Conservation (phyloP, 352 stramenopile species). For the Blastocystis sp. region DNA sequence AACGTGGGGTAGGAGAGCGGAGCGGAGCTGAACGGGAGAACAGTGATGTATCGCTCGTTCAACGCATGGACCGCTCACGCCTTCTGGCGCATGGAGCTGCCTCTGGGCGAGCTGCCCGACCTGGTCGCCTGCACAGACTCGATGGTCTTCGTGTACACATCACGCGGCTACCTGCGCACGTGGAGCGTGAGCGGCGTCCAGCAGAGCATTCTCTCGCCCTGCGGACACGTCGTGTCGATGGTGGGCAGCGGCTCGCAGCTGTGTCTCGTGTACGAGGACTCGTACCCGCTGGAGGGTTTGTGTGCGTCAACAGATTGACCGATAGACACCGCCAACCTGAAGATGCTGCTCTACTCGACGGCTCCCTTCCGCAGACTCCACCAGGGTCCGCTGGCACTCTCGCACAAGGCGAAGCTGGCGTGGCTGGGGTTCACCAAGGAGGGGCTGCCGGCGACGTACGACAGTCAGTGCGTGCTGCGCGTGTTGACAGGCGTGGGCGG, state of each 20-base stretch:
- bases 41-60: slow-evolving; percentile 29
- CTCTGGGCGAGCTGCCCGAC: not conserved
- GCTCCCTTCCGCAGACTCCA: not conserved
- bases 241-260: not conserved
- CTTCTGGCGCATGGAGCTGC: not conserved
- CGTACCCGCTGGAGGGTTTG: not conserved
- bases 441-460: not conserved
- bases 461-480: slow-evolving; percentile 4
- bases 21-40: not conserved
- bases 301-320: not conserved
- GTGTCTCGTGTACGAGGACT: slow-evolving; percentile 20
- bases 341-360: slow-evolving; percentile 28
- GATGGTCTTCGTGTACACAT: slow-evolving; percentile 47
- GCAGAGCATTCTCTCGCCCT: not conserved
- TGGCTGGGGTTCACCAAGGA: slow-evolving; percentile 42
- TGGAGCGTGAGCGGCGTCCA: slow-evolving; percentile 43
- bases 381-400: not conserved
- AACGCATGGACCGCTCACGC: slow-evolving; percentile 15
- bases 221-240: slow-evolving; percentile 11
- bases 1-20: not conserved
- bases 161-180: not conserved
- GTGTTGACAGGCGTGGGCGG: not conserved
- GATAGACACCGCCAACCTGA: slow-evolving; percentile 12
- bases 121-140: slow-evolving; percentile 25
- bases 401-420: not conserved